Percentiles rank a stretch among this genome's conserved stretches.
Evolutionary conservation across 1,284 basidiomycete species (phyloP).

Genomic region (Sporisorium scitamineum): DNA sequence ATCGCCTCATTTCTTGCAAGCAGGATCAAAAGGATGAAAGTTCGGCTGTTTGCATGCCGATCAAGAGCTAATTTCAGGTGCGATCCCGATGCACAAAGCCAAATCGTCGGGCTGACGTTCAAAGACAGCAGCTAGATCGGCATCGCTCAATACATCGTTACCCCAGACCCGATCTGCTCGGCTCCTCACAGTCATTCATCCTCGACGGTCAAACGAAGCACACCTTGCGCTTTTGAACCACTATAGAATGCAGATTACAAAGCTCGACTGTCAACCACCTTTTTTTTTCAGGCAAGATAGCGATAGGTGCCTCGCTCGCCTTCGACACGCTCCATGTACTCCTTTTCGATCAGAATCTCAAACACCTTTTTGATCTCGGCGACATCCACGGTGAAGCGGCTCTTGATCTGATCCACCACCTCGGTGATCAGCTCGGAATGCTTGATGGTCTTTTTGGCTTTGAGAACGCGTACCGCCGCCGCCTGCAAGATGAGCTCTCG

Average conservation of each 20-base stretch:
- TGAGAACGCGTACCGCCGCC: constrained; percentile 75
- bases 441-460: constrained; percentile 64
- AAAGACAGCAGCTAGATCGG: neutral
- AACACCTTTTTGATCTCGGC: constrained; percentile 68
- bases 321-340: constrained; percentile 67
- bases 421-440: constrained; percentile 63
- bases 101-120: too few relatives aligned
- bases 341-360: constrained; percentile 67
- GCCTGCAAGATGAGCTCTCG: constrained; percentile 88
- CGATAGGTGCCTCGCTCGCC: constrained; percentile 63
- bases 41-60: neutral
- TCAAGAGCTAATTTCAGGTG: too few relatives aligned
- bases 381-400: constrained; percentile 60
- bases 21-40: neutral
- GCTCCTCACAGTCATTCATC: neutral
- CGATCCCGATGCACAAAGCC: neutral
- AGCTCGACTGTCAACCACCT: neutral
- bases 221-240: neutral
- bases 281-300: constrained; percentile 68
- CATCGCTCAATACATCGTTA: neutral
- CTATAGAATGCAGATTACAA: neutral
- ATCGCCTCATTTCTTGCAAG: neutral
- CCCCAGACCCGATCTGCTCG: neutral
- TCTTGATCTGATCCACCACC: constrained; percentile 64
- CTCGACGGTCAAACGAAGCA: neutral